A percentile compares a stretch with the other conserved stretches of the same genome.
phyloP scores from a whole-genome alignment of 257 asterid genomes.

The Buddleja alternifolia region DNA sequence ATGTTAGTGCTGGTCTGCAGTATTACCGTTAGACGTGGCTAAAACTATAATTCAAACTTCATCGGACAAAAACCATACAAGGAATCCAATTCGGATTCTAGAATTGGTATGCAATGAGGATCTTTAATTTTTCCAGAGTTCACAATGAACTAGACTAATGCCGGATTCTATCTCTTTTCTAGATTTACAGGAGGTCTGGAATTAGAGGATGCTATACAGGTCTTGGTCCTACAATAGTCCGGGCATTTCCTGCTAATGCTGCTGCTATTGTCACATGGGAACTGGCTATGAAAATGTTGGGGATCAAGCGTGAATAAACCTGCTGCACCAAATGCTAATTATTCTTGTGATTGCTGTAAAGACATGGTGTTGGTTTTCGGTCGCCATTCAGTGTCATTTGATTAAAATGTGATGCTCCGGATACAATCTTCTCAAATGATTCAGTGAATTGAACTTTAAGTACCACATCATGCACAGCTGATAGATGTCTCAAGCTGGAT shows the following conservation, averaged over 20 bases:
- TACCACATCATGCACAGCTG: conserved; percentile 16
- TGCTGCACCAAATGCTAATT: conserved; percentile 29
- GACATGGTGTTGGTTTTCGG: conserved; percentile 20
- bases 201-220: conserved; percentile 86
- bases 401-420: conserved; percentile 22
- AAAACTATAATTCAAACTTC: conserved; percentile 87
- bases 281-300: conserved; percentile 70
- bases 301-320: conserved; percentile 54
- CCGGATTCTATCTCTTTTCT: conserved; percentile 36
- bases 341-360: conserved; percentile 24
- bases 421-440: conserved; percentile 2
- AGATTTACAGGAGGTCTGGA: conserved; percentile 84
- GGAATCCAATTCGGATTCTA: conserved; percentile 74
- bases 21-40: conserved; percentile 87
- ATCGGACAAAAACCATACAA: conserved; percentile 51
- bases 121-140: conserved; percentile 20
- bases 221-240: conserved; percentile 77
- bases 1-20: conserved; percentile 69
- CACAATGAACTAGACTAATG: conserved; percentile 20
- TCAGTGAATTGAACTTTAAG: conserved; percentile 16
- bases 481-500: conserved; percentile 18
- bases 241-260: conserved; percentile 87
- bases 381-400: conserved; percentile 20
- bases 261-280: conserved; percentile 82
- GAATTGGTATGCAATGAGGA: conserved; percentile 45